phyloP scores from a whole-genome alignment of 2,329 filamentous ascomycete genomes.

The Keithomyces neogunnii region DNA sequence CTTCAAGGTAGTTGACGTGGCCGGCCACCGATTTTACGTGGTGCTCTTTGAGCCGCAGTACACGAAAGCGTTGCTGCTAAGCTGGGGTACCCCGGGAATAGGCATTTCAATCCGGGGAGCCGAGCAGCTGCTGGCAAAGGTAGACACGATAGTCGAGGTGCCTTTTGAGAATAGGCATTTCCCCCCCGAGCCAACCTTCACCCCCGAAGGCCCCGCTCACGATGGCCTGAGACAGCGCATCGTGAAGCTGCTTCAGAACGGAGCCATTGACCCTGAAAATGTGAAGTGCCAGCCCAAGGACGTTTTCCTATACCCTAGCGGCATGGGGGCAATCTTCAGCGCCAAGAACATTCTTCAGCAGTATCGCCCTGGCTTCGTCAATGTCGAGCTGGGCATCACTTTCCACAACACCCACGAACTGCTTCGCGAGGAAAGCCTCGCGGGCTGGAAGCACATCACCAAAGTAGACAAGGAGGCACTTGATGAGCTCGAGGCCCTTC shows the following conservation, averaged over 20 bases:
- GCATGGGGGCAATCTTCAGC: slow-evolving; percentile 44
- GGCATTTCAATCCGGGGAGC: slow-evolving; percentile 38
- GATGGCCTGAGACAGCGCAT: slow-evolving; percentile 30
- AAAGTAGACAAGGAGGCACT: slow-evolving; percentile 32
- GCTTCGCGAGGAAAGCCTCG: slow-evolving; percentile 34
- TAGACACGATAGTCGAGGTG: slow-evolving; percentile 27
- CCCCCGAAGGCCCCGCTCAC: slow-evolving; percentile 30
- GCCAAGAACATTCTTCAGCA: slow-evolving; percentile 28
- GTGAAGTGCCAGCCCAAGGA: slow-evolving; percentile 24
- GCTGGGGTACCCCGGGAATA: slow-evolving; percentile 37
- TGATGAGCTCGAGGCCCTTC: slow-evolving; percentile 34
- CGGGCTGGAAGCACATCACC: slow-evolving; percentile 39
- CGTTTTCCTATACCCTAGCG: slow-evolving; percentile 44
- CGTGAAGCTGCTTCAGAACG: slow-evolving; percentile 30
- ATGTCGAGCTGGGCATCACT: slow-evolving; percentile 39
- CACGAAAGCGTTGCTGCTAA: slow-evolving; percentile 26
- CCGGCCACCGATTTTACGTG: slow-evolving; percentile 34
- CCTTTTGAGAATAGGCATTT: slow-evolving; percentile 13
- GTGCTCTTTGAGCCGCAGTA: slow-evolving; percentile 30
- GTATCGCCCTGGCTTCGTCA: slow-evolving; percentile 21
- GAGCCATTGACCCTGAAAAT: slow-evolving; percentile 21
- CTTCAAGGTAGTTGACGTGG: slow-evolving; percentile 33
- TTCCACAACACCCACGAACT: slow-evolving; percentile 42
- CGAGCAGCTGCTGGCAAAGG: slow-evolving; percentile 30
- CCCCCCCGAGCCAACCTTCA: slow-evolving; percentile 27